phyloP scores from a whole-genome alignment of 192 early-diverging fungal genomes.

The Phycomyces nitens region DNA sequence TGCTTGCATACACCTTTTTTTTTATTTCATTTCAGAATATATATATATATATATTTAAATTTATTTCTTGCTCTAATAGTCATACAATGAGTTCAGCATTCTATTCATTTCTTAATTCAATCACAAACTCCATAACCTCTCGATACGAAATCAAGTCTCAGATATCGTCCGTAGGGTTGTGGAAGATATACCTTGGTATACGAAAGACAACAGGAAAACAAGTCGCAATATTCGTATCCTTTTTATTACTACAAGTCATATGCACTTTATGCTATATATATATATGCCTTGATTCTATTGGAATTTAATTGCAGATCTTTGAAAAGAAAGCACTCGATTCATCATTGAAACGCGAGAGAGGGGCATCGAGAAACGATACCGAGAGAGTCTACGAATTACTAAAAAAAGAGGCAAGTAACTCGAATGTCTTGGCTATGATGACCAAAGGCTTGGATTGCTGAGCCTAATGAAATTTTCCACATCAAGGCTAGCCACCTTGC shows the following conservation, averaged over 20 bases:
- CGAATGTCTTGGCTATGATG: no score
- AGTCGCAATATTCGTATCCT: constrained; percentile 67
- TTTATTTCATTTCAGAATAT: background rate
- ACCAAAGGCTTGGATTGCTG: no score
- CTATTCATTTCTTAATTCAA: constrained; percentile 35
- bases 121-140: constrained; percentile 36
- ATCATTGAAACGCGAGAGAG: constrained; percentile 47
- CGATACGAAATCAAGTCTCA: constrained; percentile 46
- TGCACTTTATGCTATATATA: background rate
- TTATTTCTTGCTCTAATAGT: no score
- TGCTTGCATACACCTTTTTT: background rate
- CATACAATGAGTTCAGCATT: constrained; percentile 34
- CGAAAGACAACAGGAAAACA: constrained; percentile 55
- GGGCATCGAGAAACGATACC: constrained; percentile 39
- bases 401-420: constrained; percentile 53
- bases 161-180: constrained; percentile 61
- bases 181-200: constrained; percentile 64
- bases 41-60: no score
- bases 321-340: constrained; percentile 66
- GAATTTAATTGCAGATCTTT: constrained; percentile 49
- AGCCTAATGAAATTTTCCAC: no score
- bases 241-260: constrained; percentile 4
- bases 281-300: background rate
- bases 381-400: constrained; percentile 52
- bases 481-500: constrained; percentile 56